Conservation (phyloP, 1,284 basidiomycete genomes). For the Ceratobasidium sp. region DNA sequence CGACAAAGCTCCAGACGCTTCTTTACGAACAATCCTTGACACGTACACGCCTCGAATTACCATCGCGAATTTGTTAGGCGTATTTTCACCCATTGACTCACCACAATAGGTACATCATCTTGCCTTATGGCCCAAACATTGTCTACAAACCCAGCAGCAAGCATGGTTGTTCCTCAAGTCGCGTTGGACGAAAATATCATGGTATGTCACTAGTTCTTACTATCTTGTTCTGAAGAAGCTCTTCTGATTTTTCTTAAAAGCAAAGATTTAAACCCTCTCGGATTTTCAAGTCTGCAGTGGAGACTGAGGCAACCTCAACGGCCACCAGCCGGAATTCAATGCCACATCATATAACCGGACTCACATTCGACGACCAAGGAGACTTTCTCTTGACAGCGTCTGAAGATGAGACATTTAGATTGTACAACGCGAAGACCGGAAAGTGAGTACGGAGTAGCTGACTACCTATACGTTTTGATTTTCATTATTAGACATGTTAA, state of each 20-base stretch:
- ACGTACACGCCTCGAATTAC: neutral
- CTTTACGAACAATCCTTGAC: neutral
- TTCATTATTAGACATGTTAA: constrained; percentile 69
- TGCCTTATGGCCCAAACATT: constrained; percentile 17
- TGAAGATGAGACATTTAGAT: constrained; percentile 92
- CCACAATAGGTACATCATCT: neutral
- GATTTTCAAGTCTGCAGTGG: constrained; percentile 84
- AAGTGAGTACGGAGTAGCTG: constrained; percentile 71
- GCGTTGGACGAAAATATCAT: constrained; percentile 28
- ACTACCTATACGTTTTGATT: constrained; percentile 44
- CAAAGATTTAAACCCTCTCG: constrained; percentile 85
- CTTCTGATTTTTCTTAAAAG: constrained; percentile 54
- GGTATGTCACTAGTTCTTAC: neutral
- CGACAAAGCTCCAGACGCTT: neutral
- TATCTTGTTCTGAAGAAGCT: neutral
- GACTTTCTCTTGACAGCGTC: constrained; percentile 85
- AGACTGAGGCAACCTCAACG: constrained; percentile 61
- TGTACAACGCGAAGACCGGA: constrained; percentile 90
- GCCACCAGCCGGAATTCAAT: constrained; percentile 59
- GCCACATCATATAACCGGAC: constrained; percentile 82
- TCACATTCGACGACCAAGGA: constrained; percentile 92
- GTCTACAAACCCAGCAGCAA: neutral
- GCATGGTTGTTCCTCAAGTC: neutral
- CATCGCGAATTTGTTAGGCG: neutral
- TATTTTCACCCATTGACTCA: neutral